Base-by-base conservation (phyloP, 2,329 filamentous ascomycete species). In the Trichoderma cornu-damae region DNA sequence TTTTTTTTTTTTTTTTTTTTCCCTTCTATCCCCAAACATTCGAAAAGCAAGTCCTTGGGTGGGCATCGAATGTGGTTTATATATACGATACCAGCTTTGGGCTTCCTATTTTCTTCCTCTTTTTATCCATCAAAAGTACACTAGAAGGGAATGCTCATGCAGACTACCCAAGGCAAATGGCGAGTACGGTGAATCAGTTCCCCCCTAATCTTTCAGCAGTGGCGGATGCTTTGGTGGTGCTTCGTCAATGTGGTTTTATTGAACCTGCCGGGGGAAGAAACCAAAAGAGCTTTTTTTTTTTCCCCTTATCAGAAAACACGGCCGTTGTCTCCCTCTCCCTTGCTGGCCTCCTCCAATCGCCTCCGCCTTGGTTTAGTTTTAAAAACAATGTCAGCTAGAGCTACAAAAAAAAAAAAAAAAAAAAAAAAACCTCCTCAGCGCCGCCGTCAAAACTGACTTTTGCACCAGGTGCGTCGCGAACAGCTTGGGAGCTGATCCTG, bases 361-460 rank as follows among this genome's bases (percentile, higher is more conserved):
- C 26, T 22, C 16, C 18, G 18, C 22, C 32, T 30, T n/a, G n/a
- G 12, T 34, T 9, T 28, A 7, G 11, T 8, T 35, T n/a, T n/a
- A n/a, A n/a, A n/a, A n/a, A n/a, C n/a, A n/a, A n/a, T 52, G 49
- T 43, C 49, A 34, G 43, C 18, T 52, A 43, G 20, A 52, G 22
- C 28, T n/a, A 26, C n/a, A n/a, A n/a, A n/a, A n/a, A n/a, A n/a
- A n/a, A n/a, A n/a, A n/a, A n/a, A n/a, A n/a, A n/a, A n/a, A n/a
- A n/a, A n/a, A n/a, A n/a, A n/a, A n/a, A n/a, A n/a, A n/a, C n/a
- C 32, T 35, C 40, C 20, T 54, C 32, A 34, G 40, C 51, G 40
- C 38, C 51, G 28, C 37, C 49, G 11, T 32, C 11, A 20, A 54
- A 54, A 46, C 51, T 44, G 37, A 54, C 51, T 54, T n/a, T 54